phyloP scores from a whole-genome alignment of 2,329 filamentous ascomycete species.

The Didymella exigua region DNA sequence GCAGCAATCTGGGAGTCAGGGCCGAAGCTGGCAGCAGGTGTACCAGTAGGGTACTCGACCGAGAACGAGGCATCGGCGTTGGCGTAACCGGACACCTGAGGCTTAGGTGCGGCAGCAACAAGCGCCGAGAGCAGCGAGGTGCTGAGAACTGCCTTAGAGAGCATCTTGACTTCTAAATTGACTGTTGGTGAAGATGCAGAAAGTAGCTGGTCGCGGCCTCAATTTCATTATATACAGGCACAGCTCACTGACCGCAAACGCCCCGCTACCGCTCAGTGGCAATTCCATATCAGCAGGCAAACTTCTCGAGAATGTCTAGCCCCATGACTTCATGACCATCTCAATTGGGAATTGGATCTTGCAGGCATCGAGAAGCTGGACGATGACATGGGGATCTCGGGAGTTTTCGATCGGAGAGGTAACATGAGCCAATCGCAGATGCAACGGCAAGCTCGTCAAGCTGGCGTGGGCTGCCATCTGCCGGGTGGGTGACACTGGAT shows the following conservation, averaged over 20 bases:
- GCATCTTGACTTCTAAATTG: constrained; percentile 40
- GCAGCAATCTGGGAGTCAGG: constrained; percentile 52
- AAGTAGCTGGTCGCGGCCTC: neutral
- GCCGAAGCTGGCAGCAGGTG: constrained; percentile 52
- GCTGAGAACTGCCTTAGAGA: constrained; percentile 42
- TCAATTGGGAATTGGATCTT: constrained; percentile 31
- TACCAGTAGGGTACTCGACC: constrained; percentile 38
- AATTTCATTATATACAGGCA: constrained; percentile 12
- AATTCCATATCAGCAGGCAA: constrained; percentile 31
- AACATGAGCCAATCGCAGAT: constrained; percentile 22
- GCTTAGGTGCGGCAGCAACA: constrained; percentile 46
- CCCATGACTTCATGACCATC: constrained; percentile 47
- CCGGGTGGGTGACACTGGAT: constrained; percentile 21
- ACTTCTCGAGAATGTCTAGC: constrained; percentile 14
- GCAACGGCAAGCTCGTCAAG: neutral
- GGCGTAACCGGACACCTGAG: constrained; percentile 54
- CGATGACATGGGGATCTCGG: constrained; percentile 25
- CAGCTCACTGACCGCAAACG: constrained; percentile 11
- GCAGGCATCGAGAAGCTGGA: constrained; percentile 26
- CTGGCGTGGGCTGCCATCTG: constrained; percentile 18
- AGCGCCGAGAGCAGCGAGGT: constrained; percentile 45
- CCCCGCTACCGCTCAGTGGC: constrained; percentile 13
- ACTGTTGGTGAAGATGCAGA: constrained; percentile 8
- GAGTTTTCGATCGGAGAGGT: constrained; percentile 15
- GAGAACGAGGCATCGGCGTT: constrained; percentile 53